Evolutionary conservation across 2,329 filamentous ascomycete genomes (phyloP).

Genomic region (Claviceps sp.): DNA sequence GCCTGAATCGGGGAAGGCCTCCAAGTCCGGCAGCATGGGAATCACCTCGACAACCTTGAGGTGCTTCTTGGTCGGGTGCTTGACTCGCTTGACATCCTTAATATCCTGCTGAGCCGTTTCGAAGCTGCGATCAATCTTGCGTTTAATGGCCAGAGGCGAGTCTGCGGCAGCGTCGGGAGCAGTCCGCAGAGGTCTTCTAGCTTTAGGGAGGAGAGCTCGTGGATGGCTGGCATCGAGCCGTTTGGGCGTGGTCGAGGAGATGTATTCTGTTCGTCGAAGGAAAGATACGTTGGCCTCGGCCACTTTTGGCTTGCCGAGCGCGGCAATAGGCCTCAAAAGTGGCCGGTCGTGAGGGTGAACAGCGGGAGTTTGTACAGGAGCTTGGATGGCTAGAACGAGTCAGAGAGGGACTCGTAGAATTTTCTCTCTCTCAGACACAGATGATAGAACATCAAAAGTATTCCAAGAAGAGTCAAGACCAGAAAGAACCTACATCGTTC

Average conservation of each 20-base stretch:
- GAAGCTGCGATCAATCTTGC: slow-evolving; percentile 52
- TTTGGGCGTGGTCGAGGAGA: slow-evolving; percentile 48
- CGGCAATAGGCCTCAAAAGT: slow-evolving; percentile 69
- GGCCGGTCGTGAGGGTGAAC: slow-evolving; percentile 74
- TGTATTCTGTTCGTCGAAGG: slow-evolving; percentile 91
- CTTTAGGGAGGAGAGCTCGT: slow-evolving; percentile 21
- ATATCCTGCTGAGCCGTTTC: slow-evolving; percentile 38
- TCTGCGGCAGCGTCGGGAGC: slow-evolving; percentile 48
- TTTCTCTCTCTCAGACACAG: too few relatives aligned
- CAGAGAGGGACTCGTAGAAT: not conserved
- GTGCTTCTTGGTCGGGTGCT: slow-evolving; percentile 44
- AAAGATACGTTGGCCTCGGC: slow-evolving; percentile 76
- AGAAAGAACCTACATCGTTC: slow-evolving; percentile 58
- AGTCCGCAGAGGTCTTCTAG: slow-evolving; percentile 22
- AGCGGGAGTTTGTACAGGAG: slow-evolving; percentile 54
- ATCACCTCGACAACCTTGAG: slow-evolving; percentile 45
- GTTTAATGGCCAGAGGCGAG: slow-evolving; percentile 53
- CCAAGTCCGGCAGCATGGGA: slow-evolving; percentile 50
- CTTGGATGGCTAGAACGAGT: slow-evolving; percentile 56
- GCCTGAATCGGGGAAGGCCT: slow-evolving; percentile 56
- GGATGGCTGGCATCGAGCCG: slow-evolving; percentile 33
- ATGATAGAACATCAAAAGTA: too few relatives aligned
- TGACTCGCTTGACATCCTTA: slow-evolving; percentile 38
- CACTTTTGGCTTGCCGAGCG: slow-evolving; percentile 71
- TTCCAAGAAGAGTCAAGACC: not conserved